Evolutionary conservation across 1,284 basidiomycete genomes (phyloP), one percentile per base, ranked within the genome.

Genomic region (Tilletia horrida): DNA sequence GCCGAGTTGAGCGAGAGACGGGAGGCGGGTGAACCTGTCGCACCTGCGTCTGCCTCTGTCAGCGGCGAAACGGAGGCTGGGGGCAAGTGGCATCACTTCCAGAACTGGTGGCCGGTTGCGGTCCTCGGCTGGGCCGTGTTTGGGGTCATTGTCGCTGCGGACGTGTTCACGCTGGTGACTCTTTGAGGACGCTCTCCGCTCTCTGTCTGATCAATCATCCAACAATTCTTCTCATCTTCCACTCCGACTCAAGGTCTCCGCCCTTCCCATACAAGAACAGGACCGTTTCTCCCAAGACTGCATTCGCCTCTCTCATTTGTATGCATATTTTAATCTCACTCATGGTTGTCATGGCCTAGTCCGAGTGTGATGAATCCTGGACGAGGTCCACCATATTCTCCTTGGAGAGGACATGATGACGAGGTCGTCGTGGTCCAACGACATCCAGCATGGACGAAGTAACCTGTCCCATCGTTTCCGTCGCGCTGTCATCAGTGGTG

Each of bases 131-230:
- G 66, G 66, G 55, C 55, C 8, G 59, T 63, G 45, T 66, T 66
- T 48, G 66, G n/a, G 23, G 59, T 66, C 43, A 66, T 66, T n/a
- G 47, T 44, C 50, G 23, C 63, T 21, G 66, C 66, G 21, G 66
- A 66, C 47, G 66, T 47, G 31, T 66, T 50, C 21, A 52, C 55
- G 29, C 44, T 66, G 40, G 48, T 31, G 40, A 66, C 66, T 25
- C 57, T 65, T 18, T 65, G 50, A 52, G 0, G 13, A 13, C 3
- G 2, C 23, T 13, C 23, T 3, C 50, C 16, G 7, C 27, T 4
- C 23, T 27, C 50, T 45, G 43, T n/a, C n/a, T n/a, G n/a, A n/a
- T n/a, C n/a, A n/a, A n/a, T n/a, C n/a, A n/a, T n/a, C n/a, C n/a
- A n/a, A n/a, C n/a, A 8, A 9, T 44, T 44, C 43, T n/a, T 18